phyloP scores from a whole-genome alignment of 1,139 yeast genomes.

The Lodderomyces metapsilosis region DNA sequence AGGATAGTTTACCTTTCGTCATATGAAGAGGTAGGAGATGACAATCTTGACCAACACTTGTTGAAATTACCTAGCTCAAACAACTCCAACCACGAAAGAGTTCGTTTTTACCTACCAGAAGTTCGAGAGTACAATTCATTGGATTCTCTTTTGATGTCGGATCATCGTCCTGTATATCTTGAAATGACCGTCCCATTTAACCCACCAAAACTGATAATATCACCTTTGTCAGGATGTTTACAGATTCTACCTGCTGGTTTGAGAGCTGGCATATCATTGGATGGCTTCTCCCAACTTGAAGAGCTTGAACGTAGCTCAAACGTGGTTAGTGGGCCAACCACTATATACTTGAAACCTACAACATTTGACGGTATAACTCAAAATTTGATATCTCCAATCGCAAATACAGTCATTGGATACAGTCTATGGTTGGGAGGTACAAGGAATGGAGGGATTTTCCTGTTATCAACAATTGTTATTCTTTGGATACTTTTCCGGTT shows the following conservation, averaged over 20 bases:
- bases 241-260: slow-evolving; percentile 24
- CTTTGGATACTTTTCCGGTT: slow-evolving; percentile 9
- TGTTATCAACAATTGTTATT: slow-evolving; percentile 13
- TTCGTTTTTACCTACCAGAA: slow-evolving; percentile 19
- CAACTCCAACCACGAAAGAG: slow-evolving; percentile 1
- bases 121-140: slow-evolving; percentile 43
- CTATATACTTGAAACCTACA: slow-evolving; percentile 44
- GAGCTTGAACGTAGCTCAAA: slow-evolving; percentile 4
- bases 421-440: slow-evolving; percentile 41
- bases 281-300: slow-evolving; percentile 6
- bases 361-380: slow-evolving; percentile 33
- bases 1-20: slow-evolving; percentile 60
- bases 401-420: slow-evolving; percentile 40
- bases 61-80: slow-evolving; percentile 3
- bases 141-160: slow-evolving; percentile 32
- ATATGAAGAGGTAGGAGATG: slow-evolving; percentile 27
- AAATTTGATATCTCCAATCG: slow-evolving; percentile 25
- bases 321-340: slow-evolving; percentile 42
- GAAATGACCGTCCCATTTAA: slow-evolving; percentile 39
- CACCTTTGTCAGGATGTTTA: slow-evolving; percentile 41
- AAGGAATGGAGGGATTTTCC: slow-evolving; percentile 33
- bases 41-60: slow-evolving; percentile 3
- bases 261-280: slow-evolving; percentile 16
- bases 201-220: slow-evolving; percentile 39
- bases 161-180: slow-evolving; percentile 47